These are phyloP conservation scores for Plasmodium cynomolgi DNA, from an alignment of 169 alveolate species.

Conservation along the genomic window DNA sequence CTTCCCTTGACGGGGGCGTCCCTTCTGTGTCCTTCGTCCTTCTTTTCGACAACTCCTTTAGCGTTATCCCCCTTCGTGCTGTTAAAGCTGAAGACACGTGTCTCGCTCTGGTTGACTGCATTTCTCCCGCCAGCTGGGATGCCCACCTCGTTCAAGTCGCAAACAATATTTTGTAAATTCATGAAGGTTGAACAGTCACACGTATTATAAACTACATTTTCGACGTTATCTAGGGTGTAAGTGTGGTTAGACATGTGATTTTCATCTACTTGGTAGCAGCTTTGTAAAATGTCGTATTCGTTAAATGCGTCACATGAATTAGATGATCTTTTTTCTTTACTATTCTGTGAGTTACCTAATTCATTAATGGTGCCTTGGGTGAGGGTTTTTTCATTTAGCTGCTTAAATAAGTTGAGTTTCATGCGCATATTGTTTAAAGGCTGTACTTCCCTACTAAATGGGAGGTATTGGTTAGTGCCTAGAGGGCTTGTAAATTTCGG, in stretches of 20 bases:
- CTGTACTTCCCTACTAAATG: slow-evolving; percentile 5
- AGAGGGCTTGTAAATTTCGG: slow-evolving; percentile 5
- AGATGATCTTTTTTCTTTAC: background rate
- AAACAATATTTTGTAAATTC: slow-evolving; percentile 1
- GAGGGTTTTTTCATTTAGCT: slow-evolving; percentile 4
- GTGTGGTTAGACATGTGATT: background rate
- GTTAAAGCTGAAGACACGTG: background rate
- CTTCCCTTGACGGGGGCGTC: background rate
- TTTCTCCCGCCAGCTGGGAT: background rate
- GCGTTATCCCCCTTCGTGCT: background rate
- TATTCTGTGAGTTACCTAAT: background rate
- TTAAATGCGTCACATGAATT: background rate
- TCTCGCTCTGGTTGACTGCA: background rate
- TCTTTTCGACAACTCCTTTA: background rate
- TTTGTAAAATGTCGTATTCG: background rate
- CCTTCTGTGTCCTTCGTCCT: background rate
- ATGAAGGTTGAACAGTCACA: background rate
- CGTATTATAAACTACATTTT: background rate
- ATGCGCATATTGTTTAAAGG: slow-evolving; percentile 30
- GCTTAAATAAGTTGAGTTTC: slow-evolving; percentile 2
- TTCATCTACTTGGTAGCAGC: background rate
- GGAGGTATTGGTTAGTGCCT: background rate
- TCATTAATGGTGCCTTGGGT: background rate
- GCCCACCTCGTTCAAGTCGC: background rate
- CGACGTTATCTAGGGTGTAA: slow-evolving; percentile 19